Evolutionary conservation across 768 basidiomycete genomes (phyloP).

Genomic region (Hygrophorus russula): DNA sequence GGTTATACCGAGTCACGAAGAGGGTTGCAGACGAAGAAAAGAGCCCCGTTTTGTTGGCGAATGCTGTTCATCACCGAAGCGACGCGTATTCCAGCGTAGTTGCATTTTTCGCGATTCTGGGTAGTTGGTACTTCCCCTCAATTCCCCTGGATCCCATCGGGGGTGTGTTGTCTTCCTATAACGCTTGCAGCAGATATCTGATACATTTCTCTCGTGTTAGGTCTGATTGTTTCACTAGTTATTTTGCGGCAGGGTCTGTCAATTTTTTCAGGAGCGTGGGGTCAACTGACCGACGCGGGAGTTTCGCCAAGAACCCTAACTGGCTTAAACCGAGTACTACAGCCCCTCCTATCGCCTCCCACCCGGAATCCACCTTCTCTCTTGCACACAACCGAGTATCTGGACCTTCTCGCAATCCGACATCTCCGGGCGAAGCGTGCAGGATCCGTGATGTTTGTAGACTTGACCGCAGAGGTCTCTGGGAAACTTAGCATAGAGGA

Average conservation of each 20-base stretch:
- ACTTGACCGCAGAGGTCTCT: conserved; percentile 68
- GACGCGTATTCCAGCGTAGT: conserved; percentile 92
- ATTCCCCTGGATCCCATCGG: conserved; percentile 90
- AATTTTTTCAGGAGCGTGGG: conserved; percentile 58
- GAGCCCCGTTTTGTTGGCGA: conserved; percentile 88
- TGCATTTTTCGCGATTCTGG: conserved; percentile 86
- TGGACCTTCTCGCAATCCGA: conserved; percentile 31
- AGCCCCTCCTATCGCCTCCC: conserved; percentile 35
- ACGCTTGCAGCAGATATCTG: not conserved
- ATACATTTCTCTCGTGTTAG: conserved; percentile 23
- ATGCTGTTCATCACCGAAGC: conserved; percentile 95
- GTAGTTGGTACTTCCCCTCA: conserved; percentile 77
- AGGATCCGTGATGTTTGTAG: conserved; percentile 75
- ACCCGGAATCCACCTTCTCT: conserved; percentile 13
- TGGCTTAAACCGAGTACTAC: conserved; percentile 43
- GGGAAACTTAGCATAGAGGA: conserved; percentile 44
- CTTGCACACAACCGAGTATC: not conserved
- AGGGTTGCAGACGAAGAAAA: conserved; percentile 85
- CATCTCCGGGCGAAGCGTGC: conserved; percentile 64
- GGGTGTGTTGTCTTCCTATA: conserved; percentile 34
- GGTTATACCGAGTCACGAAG: conserved; percentile 83
- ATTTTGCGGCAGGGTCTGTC: conserved; percentile 71
- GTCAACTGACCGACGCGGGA: conserved; percentile 78
- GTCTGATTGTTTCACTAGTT: conserved; percentile 79
- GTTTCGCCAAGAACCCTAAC: conserved; percentile 45